These are phyloP conservation scores for Serendipita sp. DNA, from an alignment of 768 basidiomycete species.

Conservation along the genomic window DNA sequence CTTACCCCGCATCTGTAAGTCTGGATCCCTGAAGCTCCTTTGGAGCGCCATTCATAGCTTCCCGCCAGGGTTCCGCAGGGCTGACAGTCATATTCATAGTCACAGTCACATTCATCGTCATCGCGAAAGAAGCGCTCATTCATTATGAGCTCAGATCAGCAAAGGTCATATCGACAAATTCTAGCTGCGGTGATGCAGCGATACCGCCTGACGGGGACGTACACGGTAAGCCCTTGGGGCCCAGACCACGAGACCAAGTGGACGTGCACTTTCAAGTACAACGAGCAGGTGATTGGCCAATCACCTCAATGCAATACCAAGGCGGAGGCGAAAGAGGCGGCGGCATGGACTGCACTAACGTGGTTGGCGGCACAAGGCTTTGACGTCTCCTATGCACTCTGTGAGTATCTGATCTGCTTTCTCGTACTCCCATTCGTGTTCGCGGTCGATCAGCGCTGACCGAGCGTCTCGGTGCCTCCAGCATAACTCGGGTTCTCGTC, in stretches of 20 bases:
- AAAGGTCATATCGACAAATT: not conserved
- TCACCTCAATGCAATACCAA: constrained; percentile 2
- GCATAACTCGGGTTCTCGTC: too few relatives aligned
- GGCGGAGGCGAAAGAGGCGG: not conserved
- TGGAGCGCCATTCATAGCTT: too few relatives aligned
- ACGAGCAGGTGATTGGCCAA: not conserved
- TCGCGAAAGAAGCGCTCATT: too few relatives aligned
- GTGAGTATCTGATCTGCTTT: not conserved
- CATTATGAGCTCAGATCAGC: not conserved
- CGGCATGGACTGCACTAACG: not conserved
- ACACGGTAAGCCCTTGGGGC: not conserved
- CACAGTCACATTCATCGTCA: too few relatives aligned
- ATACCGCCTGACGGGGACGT: not conserved
- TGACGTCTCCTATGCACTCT: not conserved
- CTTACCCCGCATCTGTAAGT: too few relatives aligned
- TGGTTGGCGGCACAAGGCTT: not conserved
- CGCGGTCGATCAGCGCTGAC: too few relatives aligned
- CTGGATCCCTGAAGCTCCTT: too few relatives aligned
- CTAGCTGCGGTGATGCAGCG: not conserved
- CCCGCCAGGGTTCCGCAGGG: too few relatives aligned
- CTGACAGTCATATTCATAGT: too few relatives aligned
- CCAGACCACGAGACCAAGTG: not conserved
- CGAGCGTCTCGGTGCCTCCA: too few relatives aligned
- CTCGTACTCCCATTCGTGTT: too few relatives aligned
- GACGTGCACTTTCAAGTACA: not conserved